phyloP scores from a whole-genome alignment of 1,284 basidiomycete genomes.

The Sporisorium sorghi region DNA sequence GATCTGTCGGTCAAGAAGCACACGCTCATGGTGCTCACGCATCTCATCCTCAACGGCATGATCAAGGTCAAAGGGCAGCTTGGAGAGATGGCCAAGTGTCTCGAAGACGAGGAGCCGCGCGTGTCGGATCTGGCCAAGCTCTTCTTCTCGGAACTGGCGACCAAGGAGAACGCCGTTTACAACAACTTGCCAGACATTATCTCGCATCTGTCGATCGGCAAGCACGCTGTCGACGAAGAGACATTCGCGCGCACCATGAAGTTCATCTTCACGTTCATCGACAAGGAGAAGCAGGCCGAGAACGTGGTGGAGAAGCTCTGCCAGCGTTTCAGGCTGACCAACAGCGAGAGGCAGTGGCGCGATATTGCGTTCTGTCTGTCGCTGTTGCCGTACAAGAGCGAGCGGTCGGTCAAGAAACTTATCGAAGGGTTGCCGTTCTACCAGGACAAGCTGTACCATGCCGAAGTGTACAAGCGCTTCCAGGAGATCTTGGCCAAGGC shows the following conservation, averaged over 20 bases:
- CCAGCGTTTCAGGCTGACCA: constrained; percentile 80
- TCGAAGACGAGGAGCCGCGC: constrained; percentile 89
- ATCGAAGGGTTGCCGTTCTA: constrained; percentile 80
- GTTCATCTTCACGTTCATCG: constrained; percentile 96
- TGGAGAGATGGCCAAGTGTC: constrained; percentile 98
- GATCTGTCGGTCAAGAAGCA: constrained; percentile 97
- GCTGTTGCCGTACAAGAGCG: constrained; percentile 94
- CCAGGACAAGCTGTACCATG: constrained; percentile 93
- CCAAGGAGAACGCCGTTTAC: constrained; percentile 98
- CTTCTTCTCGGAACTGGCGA: constrained; percentile 95
- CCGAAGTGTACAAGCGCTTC: constrained; percentile 84
- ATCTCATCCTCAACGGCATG: constrained; percentile 97
- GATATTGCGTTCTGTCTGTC: constrained; percentile 97
- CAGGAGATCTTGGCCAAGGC: constrained; percentile 84
- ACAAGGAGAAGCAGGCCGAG: constrained; percentile 76
- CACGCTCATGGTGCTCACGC: constrained; percentile 97
- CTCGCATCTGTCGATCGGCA: constrained; percentile 85
- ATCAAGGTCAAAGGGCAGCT: constrained; percentile 99
- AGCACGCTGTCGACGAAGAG: constrained; percentile 93
- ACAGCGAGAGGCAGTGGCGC: constrained; percentile 92
- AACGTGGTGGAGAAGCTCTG: constrained; percentile 70
- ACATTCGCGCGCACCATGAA: constrained; percentile 91
- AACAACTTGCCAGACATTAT: constrained; percentile 84
- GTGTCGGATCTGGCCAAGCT: constrained; percentile 93
- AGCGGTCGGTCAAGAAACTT: constrained; percentile 93